Evolutionary conservation across 331 rosid species (phyloP).

Genomic region (Ulmus americana): DNA sequence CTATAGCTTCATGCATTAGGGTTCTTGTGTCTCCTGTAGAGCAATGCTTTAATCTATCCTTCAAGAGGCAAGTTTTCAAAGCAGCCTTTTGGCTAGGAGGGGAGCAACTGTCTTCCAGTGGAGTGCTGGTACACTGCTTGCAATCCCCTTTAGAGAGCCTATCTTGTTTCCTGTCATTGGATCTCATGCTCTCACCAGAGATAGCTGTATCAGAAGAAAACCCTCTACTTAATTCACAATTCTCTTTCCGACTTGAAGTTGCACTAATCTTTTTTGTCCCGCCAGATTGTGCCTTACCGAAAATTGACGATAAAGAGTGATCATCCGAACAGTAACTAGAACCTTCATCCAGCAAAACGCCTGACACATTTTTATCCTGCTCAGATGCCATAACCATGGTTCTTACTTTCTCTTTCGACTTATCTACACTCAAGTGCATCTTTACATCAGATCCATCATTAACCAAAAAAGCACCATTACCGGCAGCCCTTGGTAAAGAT

Average conservation of each 20-base stretch:
- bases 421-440: constrained; percentile 25
- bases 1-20: constrained; percentile 18
- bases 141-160: constrained; percentile 27
- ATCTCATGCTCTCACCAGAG: constrained; percentile 13
- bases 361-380: constrained; percentile 29
- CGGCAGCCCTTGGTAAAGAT: constrained; percentile 9
- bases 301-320: constrained; percentile 43
- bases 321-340: constrained; percentile 31
- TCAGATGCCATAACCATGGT: constrained; percentile 33
- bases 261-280: constrained; percentile 36
- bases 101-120: constrained; percentile 20
- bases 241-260: constrained; percentile 34
- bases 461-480: constrained; percentile 16
- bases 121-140: constrained; percentile 21
- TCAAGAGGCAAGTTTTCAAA: constrained; percentile 25
- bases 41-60: constrained; percentile 36
- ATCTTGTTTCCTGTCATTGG: constrained; percentile 6
- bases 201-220: constrained; percentile 1
- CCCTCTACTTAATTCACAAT: constrained; percentile 21
- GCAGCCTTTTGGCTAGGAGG: constrained; percentile 32
- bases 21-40: constrained; percentile 23
- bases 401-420: constrained; percentile 26
- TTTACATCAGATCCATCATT: constrained; percentile 27
- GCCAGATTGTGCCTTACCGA: constrained; percentile 47
- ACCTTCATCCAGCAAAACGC: constrained; percentile 27